phyloP scores from a whole-genome alignment of 805 yeast genomes.

The Spathaspora passalidarum region DNA sequence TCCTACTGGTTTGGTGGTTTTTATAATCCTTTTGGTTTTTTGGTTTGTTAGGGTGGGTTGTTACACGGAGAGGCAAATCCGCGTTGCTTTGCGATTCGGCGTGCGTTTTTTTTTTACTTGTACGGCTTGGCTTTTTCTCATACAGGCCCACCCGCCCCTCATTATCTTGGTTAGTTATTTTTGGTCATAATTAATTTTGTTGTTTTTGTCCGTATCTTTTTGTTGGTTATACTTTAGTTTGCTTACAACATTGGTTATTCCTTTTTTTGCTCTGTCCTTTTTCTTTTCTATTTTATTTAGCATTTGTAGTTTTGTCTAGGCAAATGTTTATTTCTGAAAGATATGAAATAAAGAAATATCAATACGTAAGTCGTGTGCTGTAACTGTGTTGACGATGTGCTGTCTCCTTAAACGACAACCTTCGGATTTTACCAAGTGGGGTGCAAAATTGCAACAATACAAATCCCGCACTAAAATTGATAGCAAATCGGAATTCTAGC shows the following conservation, averaged over 20 bases:
- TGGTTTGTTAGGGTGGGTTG: background rate
- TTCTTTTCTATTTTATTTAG: background rate
- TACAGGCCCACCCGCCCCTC: too few species aligned
- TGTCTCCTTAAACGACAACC: background rate
- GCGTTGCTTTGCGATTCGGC: too few species aligned
- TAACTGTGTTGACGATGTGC: background rate
- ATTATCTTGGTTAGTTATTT: too few species aligned
- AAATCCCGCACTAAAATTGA: background rate
- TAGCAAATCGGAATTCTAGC: too few species aligned
- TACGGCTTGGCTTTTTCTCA: too few species aligned
- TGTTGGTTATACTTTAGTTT: background rate
- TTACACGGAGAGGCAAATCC: background rate
- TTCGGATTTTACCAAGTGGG: background rate
- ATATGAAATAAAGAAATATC: background rate
- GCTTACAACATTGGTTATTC: background rate
- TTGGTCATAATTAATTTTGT: slow-evolving; percentile 4
- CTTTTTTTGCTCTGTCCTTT: slow-evolving; percentile 1
- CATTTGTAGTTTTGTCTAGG: background rate
- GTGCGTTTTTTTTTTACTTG: too few species aligned
- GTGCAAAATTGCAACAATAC: slow-evolving; percentile 1
- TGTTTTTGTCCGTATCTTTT: background rate
- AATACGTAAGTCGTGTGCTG: background rate
- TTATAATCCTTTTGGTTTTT: background rate
- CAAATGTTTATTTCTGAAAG: background rate
- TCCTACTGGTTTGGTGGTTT: background rate